These are phyloP conservation scores for Alternaria consortialis DNA, from an alignment of 2,329 filamentous ascomycete species.

Conservation along the genomic window DNA sequence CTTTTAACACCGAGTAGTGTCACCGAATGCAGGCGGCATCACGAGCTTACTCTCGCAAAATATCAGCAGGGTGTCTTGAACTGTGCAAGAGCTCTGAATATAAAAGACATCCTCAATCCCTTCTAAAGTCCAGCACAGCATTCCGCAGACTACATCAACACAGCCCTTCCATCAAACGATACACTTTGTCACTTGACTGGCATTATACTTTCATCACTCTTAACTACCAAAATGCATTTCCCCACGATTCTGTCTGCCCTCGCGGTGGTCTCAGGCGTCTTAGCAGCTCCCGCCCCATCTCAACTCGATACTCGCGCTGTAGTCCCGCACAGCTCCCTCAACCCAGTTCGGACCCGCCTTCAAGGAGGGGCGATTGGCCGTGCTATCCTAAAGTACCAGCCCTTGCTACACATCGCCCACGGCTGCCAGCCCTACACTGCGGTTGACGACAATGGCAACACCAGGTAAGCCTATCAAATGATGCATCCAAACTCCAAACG, in stretches of 20 bases:
- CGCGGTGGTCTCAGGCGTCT: background rate
- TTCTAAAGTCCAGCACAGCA: background rate
- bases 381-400: conserved; percentile 3
- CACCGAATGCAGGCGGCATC: background rate
- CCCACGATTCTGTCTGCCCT: background rate
- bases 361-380: conserved; percentile 7
- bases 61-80: background rate
- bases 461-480: background rate
- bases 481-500: background rate
- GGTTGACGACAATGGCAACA: conserved; percentile 4
- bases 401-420: conserved; percentile 4
- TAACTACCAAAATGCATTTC: background rate
- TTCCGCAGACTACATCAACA: background rate
- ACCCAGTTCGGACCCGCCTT: conserved; percentile 2
- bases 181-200: background rate
- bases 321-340: conserved; percentile 2
- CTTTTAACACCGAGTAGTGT: background rate
- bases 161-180: background rate
- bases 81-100: background rate
- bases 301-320: conserved; percentile 3
- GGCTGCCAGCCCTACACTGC: conserved; percentile 6
- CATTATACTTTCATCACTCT: background rate
- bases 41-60: background rate
- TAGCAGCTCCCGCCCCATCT: background rate
- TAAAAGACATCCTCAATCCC: background rate